Evolutionary conservation across 768 basidiomycete species (phyloP), one percentile per base, ranked within the genome.

Genomic region (Piloderma croceum): DNA sequence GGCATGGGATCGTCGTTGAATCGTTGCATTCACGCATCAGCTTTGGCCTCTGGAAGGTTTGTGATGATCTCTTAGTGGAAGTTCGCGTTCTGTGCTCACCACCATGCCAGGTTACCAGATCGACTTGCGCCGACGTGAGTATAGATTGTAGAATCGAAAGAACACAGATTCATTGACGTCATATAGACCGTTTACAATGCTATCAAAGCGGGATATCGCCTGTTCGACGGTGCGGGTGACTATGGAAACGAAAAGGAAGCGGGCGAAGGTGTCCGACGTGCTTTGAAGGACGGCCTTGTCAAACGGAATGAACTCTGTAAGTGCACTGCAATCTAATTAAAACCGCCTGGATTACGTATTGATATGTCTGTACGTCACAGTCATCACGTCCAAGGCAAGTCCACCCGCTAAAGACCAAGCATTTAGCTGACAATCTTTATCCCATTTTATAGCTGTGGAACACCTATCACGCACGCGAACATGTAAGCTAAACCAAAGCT

Each of bases 231-330:
- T 45, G 89, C 89, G 23, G 77, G 79, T 49, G 87, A 89, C 64
- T 91, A 90, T 58, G 90, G 85, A 6, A 93, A 94, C 48, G 91
- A 94, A 64, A 85, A 81, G 53, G 80, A 90, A 60, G 83, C 84
- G 4, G 89, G 86, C 2, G 71, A 80, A 52, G 90, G 90, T 47
- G 73, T 92, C 42, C 72, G 69, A 38, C 77, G 79, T 11, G 90
- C 89, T n/a, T 74, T 92, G 48, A 58, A 66, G 29, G 87, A 90
- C 6, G 89, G 90, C 11, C 56, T 92, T 25, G 83, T 94, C 43
- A 90, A 85, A 63, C 76, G 91, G 24, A 86, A 90, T 60, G 90
- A 94, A 10, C 67, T 94, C 22, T 89, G 84, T 85, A 59, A 65
- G 83, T 70, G 11, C 17, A 18, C 18, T 9, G 25, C 21, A n/a